Base-by-base conservation (phyloP, 176 grass and related monocot species). In the Oryza longistaminata region DNA sequence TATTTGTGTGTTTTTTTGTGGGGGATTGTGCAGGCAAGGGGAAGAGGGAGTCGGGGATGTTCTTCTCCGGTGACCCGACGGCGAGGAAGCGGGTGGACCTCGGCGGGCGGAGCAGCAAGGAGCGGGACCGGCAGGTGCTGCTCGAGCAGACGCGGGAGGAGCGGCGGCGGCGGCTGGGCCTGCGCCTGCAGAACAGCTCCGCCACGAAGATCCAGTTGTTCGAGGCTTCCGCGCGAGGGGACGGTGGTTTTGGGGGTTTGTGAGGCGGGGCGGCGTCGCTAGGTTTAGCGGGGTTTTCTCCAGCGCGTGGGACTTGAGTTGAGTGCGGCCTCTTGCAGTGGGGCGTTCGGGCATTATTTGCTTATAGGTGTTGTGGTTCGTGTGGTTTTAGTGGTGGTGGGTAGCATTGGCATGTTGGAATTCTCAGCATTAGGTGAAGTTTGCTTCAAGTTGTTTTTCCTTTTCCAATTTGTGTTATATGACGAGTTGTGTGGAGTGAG, bases 81-180 rank as follows among this genome's bases (percentile, higher is more conserved):
- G 64, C 91, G 71, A 83, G 93, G 83, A 93, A 84, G 70, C 87
- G 93, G 52, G 96, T 99, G 66, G 96, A 99, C 90, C 87, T 99
- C 27, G 96, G 96, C 49, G 96, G 96, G 19, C 88, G 96, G 49
- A 99, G 96, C 89, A 94, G 26, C 81, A 99, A 99, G 86, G 93
- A 99, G 88, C 90, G 96, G 50, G 93, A 96, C 78, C 93, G 96
- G 76, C 84, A 99, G 91, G 85, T 92, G 71, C 87, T 99, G 79
- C 80, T 99, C 25, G 88, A 91, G 67, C 90, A 99, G 86, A 90
- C 96, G 64, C 87, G 96, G 22, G 87, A 96, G 68, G 96, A 99
- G 86, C 88, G 96, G 16, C 89, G 91, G 25, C 90, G 87, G 37
- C 84, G 96, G 22, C 77, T 83, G 71, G 85, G 71, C 13, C 43